Base-by-base conservation (phyloP, 106 monocot genomes). In the Posidonia australis region DNA sequence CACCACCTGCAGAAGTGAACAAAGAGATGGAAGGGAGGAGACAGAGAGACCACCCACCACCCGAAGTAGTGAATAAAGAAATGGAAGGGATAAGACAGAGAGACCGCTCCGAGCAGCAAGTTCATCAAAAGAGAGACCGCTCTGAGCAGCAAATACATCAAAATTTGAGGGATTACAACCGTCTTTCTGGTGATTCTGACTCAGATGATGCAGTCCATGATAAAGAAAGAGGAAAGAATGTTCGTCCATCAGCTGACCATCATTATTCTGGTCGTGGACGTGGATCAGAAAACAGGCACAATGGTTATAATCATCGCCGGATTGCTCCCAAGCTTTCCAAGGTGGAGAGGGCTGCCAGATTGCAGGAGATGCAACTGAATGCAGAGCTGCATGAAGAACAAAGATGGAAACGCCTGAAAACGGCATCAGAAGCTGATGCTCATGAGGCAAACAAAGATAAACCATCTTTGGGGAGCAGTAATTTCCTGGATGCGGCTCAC, bases 311-410 rank as follows among this genome's bases (percentile, higher is more conserved):
- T 17, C 66, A 61, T 9, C 72, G 53, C 13, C 82, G 74, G 1
- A 60, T 60, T 6, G 81, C 78, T 20, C 87, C 79, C 20, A 82
- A 82, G 64, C 73, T 96, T 72, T 72, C 89, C 0, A 82, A 84
- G 54, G 86, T 90, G 74, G 96, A 96, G 76, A 82, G 90, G 67
- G 90, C 58, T 32, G 86, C 82, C 5, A 59, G 82, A 51, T 23
- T 90, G 26, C 58, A 74, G 18, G 89, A 96, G 61, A 96, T 96
- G 94, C 86, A 96, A 68, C 10, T 72, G 30, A 73, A 96, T 67
- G 94, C 94, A 10, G 94, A 96, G 64, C 67, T 90, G 20, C 90
- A 96, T 45, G 94, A 96, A 67, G 94, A 90, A 52, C 90, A 96
- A 74, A 86, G 94, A 64, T 82, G 78, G 86, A 96, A 79, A 65